Evolutionary conservation across 2,329 filamentous ascomycete genomes (phyloP).

Genomic region (Fusarium sp.): DNA sequence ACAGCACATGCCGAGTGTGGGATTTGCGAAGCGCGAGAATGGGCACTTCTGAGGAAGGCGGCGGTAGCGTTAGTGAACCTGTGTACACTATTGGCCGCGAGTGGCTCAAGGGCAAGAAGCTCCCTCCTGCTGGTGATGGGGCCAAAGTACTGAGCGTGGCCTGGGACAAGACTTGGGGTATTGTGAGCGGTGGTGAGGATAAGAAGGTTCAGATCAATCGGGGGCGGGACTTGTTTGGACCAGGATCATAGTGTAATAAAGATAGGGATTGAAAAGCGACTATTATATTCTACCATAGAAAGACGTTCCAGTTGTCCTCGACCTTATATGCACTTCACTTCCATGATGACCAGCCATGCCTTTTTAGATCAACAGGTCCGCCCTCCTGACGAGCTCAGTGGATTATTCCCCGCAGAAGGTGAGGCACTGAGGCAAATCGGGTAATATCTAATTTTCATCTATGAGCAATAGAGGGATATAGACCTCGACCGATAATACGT

Average conservation of each 20-base stretch:
- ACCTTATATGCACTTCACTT: not conserved
- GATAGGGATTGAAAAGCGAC: constrained; percentile 30
- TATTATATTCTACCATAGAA: constrained; percentile 18
- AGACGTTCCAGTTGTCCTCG: not conserved
- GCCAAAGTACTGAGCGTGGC: constrained; percentile 89
- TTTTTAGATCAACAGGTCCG: no score
- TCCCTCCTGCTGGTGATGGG: constrained; percentile 80
- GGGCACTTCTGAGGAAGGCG: constrained; percentile 70
- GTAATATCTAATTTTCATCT: no score
- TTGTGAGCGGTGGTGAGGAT: constrained; percentile 93
- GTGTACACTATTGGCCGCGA: constrained; percentile 83
- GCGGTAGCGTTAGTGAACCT: constrained; percentile 76
- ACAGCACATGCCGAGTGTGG: constrained; percentile 94
- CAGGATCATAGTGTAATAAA: constrained; percentile 51
- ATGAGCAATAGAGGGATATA: no score
- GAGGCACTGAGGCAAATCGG: no score
- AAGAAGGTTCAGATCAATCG: constrained; percentile 94
- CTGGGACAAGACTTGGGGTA: constrained; percentile 89
- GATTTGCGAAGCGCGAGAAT: constrained; percentile 81
- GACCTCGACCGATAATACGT: no score
- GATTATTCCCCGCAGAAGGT: no score
- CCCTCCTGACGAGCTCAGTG: no score
- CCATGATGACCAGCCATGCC: no score
- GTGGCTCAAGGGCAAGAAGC: constrained; percentile 74
- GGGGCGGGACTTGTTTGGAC: constrained; percentile 65